These are phyloP conservation scores for Umbelopsis isabellina DNA, from an alignment of 192 early-diverging fungal genomes.

Conservation along the genomic window DNA sequence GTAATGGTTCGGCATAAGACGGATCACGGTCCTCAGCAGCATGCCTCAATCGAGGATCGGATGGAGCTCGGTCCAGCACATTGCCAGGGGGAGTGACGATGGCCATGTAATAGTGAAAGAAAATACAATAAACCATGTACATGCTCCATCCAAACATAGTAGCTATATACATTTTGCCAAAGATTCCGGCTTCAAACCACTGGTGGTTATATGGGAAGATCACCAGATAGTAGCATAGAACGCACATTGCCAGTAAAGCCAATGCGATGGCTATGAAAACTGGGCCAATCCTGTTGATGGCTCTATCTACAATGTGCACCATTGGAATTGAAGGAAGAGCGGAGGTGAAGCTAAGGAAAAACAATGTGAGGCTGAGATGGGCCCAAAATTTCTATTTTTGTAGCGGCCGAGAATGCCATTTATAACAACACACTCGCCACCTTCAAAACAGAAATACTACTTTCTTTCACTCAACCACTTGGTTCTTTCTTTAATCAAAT, in stretches of 20 bases:
- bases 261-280: constrained; percentile 53
- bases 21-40: not conserved
- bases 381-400: not conserved
- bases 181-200: constrained; percentile 40
- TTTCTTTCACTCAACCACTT: not conserved
- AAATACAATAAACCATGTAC: constrained; percentile 57
- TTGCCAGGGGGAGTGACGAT: constrained; percentile 55
- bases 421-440: not conserved
- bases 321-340: constrained; percentile 2
- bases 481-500: constrained; percentile 8
- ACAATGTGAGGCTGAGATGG: not conserved
- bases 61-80: constrained; percentile 31
- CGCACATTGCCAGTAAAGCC: constrained; percentile 46
- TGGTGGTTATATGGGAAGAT: constrained; percentile 50
- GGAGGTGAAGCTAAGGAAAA: not conserved
- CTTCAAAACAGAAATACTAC: not conserved
- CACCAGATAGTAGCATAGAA: constrained; percentile 47
- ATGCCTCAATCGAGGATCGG: constrained; percentile 4
- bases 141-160: constrained; percentile 44
- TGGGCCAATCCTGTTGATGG: constrained; percentile 53
- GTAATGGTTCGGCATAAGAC: not conserved
- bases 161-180: constrained; percentile 34
- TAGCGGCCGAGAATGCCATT: not conserved
- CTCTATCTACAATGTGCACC: constrained; percentile 43
- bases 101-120: constrained; percentile 61